Evolutionary conservation across 306 rosid genomes (phyloP).

Genomic region (Bauhinia variegata): DNA sequence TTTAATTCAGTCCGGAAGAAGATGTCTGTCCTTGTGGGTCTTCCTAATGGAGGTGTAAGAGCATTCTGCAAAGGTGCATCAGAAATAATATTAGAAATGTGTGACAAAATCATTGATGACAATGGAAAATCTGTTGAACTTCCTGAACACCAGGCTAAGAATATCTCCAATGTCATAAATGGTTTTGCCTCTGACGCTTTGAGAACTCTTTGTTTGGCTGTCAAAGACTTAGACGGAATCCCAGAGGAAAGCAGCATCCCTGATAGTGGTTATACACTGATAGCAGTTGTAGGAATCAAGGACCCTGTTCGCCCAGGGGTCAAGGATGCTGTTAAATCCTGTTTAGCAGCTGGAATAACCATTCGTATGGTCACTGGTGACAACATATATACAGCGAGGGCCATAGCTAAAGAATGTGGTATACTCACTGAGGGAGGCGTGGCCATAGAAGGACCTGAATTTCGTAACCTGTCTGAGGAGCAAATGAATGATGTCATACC

Average conservation of each 20-base stretch:
- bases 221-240: conserved; percentile 56
- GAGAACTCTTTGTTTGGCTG: conserved; percentile 92
- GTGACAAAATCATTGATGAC: conserved; percentile 63
- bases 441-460: conserved; percentile 77
- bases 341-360: conserved; percentile 85
- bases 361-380: conserved; percentile 99
- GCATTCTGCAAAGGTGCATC: conserved; percentile 98
- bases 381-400: conserved; percentile 85
- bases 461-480: conserved; percentile 62
- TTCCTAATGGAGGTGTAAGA: conserved; percentile 63
- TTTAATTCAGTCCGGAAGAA: conserved; percentile 89
- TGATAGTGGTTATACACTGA: conserved; percentile 70
- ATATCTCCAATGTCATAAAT: conserved; percentile 60
- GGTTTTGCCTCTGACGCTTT: conserved; percentile 82
- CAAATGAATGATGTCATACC: conserved; percentile 76
- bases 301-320: conserved; percentile 94
- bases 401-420: conserved; percentile 97
- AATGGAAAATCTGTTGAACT: conserved; percentile 67
- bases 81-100: conserved; percentile 74
- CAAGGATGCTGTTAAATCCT: conserved; percentile 81
- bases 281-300: conserved; percentile 87
- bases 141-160: conserved; percentile 46
- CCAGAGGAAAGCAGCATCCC: conserved; percentile 49
- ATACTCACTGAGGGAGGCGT: conserved; percentile 75
- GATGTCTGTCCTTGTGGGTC: conserved; percentile 86